These are phyloP conservation scores for Aspergillus piperis DNA, from an alignment of 2,329 filamentous ascomycete species.

Conservation along the genomic window DNA sequence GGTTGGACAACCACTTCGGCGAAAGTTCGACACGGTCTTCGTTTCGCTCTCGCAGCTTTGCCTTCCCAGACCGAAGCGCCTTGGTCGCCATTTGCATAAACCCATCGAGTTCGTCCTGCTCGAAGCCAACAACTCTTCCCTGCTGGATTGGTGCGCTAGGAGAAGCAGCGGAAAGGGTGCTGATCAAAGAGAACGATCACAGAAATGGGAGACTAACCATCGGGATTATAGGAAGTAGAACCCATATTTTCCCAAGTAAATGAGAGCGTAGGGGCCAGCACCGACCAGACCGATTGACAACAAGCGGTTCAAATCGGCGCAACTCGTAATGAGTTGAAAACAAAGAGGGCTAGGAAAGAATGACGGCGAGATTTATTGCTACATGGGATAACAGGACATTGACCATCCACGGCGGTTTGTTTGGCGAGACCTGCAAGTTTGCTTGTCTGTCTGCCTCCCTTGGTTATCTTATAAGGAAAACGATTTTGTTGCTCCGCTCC, in stretches of 20 bases:
- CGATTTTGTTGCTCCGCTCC: neutral
- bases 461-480: conserved; percentile 6
- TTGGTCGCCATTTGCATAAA: neutral
- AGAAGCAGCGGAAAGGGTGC: conserved; percentile 3
- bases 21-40: neutral
- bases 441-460: neutral
- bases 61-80: neutral
- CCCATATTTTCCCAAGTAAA: conserved; percentile 33
- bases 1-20: neutral
- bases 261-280: conserved; percentile 23
- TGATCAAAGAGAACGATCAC: conserved; percentile 19
- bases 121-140: neutral
- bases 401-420: conserved; percentile 5
- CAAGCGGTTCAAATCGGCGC: conserved; percentile 21
- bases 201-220: conserved; percentile 40
- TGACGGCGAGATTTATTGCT: conserved; percentile 18
- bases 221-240: conserved; percentile 36
- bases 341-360: conserved; percentile 9
- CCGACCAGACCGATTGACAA: conserved; percentile 24
- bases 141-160: neutral
- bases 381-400: conserved; percentile 22
- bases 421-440: neutral
- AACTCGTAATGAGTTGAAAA: conserved; percentile 9
- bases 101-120: conserved; percentile 1
- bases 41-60: neutral